Evolutionary conservation across 305 asterid genomes (phyloP).

Genomic region (Solanum hybrid): DNA sequence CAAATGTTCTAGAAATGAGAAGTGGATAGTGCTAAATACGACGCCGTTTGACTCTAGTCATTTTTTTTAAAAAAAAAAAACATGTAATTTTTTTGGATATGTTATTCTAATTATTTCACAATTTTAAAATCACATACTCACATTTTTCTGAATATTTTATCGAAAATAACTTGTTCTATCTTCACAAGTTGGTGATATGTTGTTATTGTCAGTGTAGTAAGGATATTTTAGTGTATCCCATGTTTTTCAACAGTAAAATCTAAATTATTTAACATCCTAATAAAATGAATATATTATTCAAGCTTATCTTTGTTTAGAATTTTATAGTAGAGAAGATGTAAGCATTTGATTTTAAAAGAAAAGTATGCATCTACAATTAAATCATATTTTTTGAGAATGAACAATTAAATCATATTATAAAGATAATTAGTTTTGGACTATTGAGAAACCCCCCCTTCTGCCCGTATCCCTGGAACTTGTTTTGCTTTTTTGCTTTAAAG

Average conservation of each 20-base stretch:
- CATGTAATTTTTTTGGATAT: not conserved
- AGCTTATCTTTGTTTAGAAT: not conserved
- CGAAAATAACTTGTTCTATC: not conserved
- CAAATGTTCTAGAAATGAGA: not conserved
- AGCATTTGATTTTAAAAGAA: not conserved
- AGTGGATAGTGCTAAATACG: not conserved
- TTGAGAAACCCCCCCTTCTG: too few species aligned
- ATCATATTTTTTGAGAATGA: not conserved
- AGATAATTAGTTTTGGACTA: too few species aligned
- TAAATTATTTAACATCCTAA: not conserved
- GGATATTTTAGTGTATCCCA: not conserved
- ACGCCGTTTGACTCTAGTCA: not conserved
- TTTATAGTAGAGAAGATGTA: not conserved
- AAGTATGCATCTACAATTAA: not conserved
- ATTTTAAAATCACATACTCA: not conserved
- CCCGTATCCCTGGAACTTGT: too few species aligned
- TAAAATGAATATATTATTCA: not conserved
- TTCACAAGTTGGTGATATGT: not conserved
- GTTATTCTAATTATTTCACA: not conserved
- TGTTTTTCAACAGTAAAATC: not conserved
- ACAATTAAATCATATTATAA: not conserved
- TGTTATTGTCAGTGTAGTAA: not conserved
- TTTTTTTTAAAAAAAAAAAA: not conserved
- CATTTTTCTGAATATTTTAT: not conserved
- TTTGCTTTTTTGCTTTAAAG: not conserved